Evolutionary conservation across 495 filamentous ascomycete species (phyloP), one percentile per base, ranked within the genome.

Genomic region (Penicillium ucsense): DNA sequence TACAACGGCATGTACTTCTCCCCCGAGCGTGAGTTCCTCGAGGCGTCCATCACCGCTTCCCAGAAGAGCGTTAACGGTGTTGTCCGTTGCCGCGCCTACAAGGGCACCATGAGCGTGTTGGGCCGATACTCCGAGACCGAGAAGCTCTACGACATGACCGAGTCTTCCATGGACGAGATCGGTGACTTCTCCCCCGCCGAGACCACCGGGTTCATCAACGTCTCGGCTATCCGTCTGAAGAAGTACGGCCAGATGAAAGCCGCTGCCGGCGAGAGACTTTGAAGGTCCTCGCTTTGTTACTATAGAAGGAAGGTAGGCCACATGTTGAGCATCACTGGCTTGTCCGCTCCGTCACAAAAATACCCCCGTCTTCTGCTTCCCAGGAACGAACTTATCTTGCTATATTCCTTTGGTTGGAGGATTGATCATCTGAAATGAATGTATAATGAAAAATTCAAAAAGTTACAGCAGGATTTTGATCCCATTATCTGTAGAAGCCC

Each of bases 131-230:
- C 71, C 56, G 76, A 84, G 58, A 85, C 85, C 47, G 82, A 84
- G 76, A 94, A 94, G 75, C 78, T 95, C 47, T 95, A 97, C 69
- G 78, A 79, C 63, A 79, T 79, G 72, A 70, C 75, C 54, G 88
- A 94, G 72, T 78, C 79, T 38, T 83, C 76, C 53, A 97, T 95
- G 91, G 91, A 95, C 68, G 80, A 82, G 57, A 80, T 95, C 56
- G 84, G 79, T 61, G 81, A 82, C 59, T 94, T 95, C 71, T 73
- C 70, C 46, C 88, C 88, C 34, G 69, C 73, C 47, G 85, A 85
- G 57, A 85, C 82, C 65, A 61, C 81, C 32, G 86, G 88, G 31
- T 94, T 94, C 71, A 90, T 94, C 60, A 77, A 65, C 47, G 84
- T 94, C 48, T 76, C 88, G 57, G 83, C 84, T 40, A 94, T 94